Conservation (phyloP, 257 asterid genomes). For the Solanum sitiens region DNA sequence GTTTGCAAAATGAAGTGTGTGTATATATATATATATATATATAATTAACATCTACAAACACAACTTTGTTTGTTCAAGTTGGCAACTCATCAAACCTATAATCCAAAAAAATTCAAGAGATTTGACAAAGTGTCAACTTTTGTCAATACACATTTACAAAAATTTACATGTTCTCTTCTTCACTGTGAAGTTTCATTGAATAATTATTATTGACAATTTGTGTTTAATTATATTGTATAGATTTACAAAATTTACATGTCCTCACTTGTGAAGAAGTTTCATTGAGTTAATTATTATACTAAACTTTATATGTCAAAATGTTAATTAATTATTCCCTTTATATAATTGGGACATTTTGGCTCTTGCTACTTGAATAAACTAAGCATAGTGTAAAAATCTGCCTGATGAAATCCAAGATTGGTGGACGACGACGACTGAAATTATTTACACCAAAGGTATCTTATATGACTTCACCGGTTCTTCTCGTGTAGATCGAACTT, state of each 20-base stretch:
- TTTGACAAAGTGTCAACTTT: background rate
- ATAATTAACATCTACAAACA: background rate
- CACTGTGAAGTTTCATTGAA: background rate
- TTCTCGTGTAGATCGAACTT: slow-evolving; percentile 11
- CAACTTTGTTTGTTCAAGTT: background rate
- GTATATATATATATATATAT: background rate
- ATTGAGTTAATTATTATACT: background rate
- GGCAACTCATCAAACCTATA: background rate
- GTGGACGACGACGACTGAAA: slow-evolving; percentile 21
- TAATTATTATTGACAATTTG: background rate
- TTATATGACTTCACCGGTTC: slow-evolving; percentile 26
- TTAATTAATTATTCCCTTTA: background rate
- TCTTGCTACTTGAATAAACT: slow-evolving; percentile 5
- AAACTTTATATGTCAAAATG: background rate
- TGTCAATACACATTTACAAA: background rate
- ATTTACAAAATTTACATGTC: background rate
- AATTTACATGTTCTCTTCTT: background rate
- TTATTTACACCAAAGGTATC: slow-evolving; percentile 55
- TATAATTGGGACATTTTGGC: background rate
- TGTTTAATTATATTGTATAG: background rate
- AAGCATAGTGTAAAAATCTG: background rate
- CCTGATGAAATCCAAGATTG: slow-evolving; percentile 28
- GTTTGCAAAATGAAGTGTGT: background rate
- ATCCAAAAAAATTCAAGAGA: background rate
- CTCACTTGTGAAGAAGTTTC: background rate